Percentiles rank a stretch among this genome's conserved stretches.
These are phyloP conservation scores for Sclerotinia subarctica DNA, from an alignment of 2,329 filamentous ascomycete genomes.

Conservation along the genomic window DNA sequence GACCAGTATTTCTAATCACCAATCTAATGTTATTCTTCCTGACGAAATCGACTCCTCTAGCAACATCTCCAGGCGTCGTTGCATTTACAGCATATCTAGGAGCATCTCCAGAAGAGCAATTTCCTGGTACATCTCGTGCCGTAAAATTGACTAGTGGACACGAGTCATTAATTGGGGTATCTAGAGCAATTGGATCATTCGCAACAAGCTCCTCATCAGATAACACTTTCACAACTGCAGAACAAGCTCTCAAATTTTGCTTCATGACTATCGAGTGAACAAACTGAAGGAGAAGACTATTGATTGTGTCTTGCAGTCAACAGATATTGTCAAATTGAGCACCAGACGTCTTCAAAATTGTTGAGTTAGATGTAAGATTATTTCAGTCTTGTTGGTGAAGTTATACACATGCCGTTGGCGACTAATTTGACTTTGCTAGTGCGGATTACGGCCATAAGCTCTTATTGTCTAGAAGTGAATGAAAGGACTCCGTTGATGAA, in stretches of 20 bases:
- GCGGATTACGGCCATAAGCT: too few species aligned
- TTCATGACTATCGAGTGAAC: too few species aligned
- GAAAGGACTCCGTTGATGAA: too few species aligned
- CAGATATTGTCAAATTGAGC: too few species aligned
- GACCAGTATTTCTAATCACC: conserved; percentile 45
- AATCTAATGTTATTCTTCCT: conserved; percentile 45
- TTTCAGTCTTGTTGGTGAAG: too few species aligned
- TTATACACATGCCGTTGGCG: too few species aligned
- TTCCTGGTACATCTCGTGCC: conserved; percentile 24
- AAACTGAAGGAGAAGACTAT: too few species aligned
- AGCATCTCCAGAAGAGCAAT: conserved; percentile 42
- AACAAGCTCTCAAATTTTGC: conserved; percentile 39
- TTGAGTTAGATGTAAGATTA: too few species aligned
- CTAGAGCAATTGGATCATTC: conserved; percentile 40
- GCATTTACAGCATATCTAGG: conserved; percentile 43
- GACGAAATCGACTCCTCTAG: conserved; percentile 45
- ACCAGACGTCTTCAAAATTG: too few species aligned
- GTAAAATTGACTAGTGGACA: conserved; percentile 37
- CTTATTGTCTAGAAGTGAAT: too few species aligned
- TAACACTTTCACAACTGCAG: conserved; percentile 34
- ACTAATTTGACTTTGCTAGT: too few species aligned
- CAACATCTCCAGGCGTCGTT: conserved; percentile 39
- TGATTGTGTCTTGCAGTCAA: too few species aligned
- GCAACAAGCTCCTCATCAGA: conserved; percentile 40
- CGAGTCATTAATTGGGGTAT: conserved; percentile 47